A percentile compares a stretch with the other conserved stretches of the same genome.
phyloP scores from a whole-genome alignment of 345 rosid genomes.

The Erysimum cheiranthoides region DNA sequence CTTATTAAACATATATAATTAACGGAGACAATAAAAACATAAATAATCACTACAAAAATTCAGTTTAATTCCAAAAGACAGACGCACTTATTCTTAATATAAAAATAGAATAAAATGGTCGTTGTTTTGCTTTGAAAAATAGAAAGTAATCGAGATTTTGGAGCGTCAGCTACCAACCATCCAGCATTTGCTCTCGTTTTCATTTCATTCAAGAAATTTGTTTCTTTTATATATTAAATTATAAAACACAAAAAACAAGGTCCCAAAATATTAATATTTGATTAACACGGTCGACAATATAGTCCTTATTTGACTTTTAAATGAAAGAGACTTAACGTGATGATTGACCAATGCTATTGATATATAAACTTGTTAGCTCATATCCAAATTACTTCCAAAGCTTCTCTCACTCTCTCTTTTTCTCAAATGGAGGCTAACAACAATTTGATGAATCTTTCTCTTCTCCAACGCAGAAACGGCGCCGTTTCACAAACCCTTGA shows the following conservation, averaged over 20 bases:
- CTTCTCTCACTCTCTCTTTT: slow-evolving; percentile 19
- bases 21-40: no score
- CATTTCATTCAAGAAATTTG: slow-evolving; percentile 1
- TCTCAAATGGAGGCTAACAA: slow-evolving; percentile 37
- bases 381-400: slow-evolving; percentile 16
- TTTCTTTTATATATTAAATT: background rate
- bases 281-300: slow-evolving; percentile 16
- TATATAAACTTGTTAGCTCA: slow-evolving; percentile 28
- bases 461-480: slow-evolving; percentile 44
- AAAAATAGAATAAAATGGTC: no score
- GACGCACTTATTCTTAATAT: no score
- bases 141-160: no score
- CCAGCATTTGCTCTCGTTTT: slow-evolving; percentile 4
- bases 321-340: slow-evolving; percentile 10
- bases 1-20: no score
- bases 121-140: no score
- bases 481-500: slow-evolving; percentile 38
- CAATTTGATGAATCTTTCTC: slow-evolving; percentile 37
- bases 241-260: background rate
- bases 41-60: no score
- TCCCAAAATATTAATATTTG: slow-evolving; percentile 9
- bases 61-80: no score
- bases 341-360: slow-evolving; percentile 4
- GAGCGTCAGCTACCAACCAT: slow-evolving; percentile 34
- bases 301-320: slow-evolving; percentile 40